These are phyloP conservation scores for Mitragyna speciosa DNA, from an alignment of 257 asterid genomes.

Conservation along the genomic window DNA sequence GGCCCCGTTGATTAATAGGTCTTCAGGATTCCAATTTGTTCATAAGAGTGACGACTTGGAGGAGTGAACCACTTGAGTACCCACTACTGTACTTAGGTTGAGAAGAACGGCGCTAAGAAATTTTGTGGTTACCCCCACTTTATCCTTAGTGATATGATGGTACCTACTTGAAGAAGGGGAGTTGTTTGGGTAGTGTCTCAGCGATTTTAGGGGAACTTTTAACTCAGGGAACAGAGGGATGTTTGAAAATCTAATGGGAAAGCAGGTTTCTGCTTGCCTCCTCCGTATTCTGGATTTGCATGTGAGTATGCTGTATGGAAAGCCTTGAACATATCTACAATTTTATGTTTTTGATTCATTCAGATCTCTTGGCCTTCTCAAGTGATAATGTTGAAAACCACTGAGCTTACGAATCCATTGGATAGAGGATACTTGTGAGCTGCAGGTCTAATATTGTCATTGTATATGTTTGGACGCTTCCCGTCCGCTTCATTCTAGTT, in stretches of 20 bases:
- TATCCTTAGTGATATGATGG: neutral
- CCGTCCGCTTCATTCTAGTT: neutral
- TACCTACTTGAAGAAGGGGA: neutral
- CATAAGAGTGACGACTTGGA: neutral
- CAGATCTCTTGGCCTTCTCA: too few species aligned
- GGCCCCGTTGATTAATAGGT: neutral
- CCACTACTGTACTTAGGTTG: neutral
- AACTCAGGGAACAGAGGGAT: neutral
- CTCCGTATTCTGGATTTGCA: neutral
- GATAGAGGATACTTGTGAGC: neutral
- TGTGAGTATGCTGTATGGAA: neutral
- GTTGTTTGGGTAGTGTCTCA: neutral
- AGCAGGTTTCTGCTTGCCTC: neutral
- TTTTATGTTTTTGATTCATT: neutral
- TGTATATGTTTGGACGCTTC: neutral
- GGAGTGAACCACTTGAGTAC: neutral
- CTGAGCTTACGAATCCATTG: neutral
- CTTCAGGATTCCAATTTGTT: neutral
- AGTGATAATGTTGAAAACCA: neutral
- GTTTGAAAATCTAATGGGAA: neutral
- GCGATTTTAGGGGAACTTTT: neutral
- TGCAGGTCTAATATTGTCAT: neutral
- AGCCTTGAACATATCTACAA: neutral
- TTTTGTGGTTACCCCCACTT: neutral
- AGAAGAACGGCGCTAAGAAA: neutral